These are phyloP conservation scores for Kazachstania sp. DNA, from an alignment of 1,139 yeast genomes.

Conservation along the genomic window DNA sequence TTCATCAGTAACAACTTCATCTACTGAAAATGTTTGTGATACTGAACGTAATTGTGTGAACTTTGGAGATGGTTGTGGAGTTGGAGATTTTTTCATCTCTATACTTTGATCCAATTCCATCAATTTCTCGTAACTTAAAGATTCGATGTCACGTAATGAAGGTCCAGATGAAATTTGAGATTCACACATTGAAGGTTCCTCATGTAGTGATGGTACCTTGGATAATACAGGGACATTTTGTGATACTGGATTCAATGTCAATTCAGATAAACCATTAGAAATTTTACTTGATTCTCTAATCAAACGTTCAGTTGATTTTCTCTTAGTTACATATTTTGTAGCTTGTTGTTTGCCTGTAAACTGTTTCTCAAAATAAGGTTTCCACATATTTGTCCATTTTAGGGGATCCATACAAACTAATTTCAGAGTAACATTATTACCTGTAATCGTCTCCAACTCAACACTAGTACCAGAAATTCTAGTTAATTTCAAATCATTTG, in stretches of 20 bases:
- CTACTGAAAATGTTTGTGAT: slow-evolving; percentile 13
- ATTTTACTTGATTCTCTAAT: background rate
- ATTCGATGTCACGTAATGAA: slow-evolving; percentile 19
- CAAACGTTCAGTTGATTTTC: background rate
- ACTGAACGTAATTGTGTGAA: slow-evolving; percentile 11
- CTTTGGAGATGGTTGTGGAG: slow-evolving; percentile 7
- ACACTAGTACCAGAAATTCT: slow-evolving; percentile 7
- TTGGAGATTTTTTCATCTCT: slow-evolving; percentile 16
- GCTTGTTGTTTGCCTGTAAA: background rate
- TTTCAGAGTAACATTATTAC: slow-evolving; percentile 12
- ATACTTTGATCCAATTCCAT: slow-evolving; percentile 21
- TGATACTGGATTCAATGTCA: background rate
- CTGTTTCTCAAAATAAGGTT: slow-evolving; percentile 7
- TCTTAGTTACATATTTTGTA: background rate
- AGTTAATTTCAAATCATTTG: slow-evolving; percentile 24
- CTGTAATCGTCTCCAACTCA: slow-evolving; percentile 12
- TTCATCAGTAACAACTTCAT: slow-evolving; percentile 8
- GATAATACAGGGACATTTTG: background rate
- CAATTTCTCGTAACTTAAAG: slow-evolving; percentile 20
- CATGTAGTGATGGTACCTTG: background rate
- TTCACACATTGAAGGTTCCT: background rate
- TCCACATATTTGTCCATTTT: slow-evolving; percentile 20
- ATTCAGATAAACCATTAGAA: background rate
- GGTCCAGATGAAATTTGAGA: slow-evolving; percentile 4
- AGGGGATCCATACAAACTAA: slow-evolving; percentile 13